Evolutionary conservation across 2,329 filamentous ascomycete species (phyloP), one percentile per base, ranked within the genome.

Genomic region (Fusarium veterinarium): DNA sequence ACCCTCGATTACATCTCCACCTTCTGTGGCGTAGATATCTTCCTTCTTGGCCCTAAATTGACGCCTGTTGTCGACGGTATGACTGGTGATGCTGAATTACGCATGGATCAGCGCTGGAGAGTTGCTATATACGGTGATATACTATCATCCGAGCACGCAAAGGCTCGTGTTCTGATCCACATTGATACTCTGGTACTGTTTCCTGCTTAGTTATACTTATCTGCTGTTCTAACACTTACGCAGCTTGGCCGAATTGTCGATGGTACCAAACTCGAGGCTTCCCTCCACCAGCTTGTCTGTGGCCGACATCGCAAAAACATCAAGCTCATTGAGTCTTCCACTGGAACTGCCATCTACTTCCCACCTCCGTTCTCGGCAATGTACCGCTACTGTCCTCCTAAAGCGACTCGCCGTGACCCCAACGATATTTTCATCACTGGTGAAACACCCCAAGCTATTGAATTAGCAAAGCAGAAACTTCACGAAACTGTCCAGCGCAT

Each of bases 271-370:
- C 87, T 97, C 66, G 95, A 98, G 76, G 85, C 95, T 55, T 93
- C 94, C 31, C 89, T 97, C 80, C 96, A 99, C 81, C 96, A 95
- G 64, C 88, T 98, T 61, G 91, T 98, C 55, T 98, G 95, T 81
- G 96, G 96, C 53, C 93, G 96, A 53, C 95, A 95, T 76, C 90
- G 96, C 76, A 97, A 97, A 86, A 98, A 98, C 81, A 97, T 99
- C 85, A 98, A 98, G 85, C 86, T 96, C 77, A 98, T 99, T 79
- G 96, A 99, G 83, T 97, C 96, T 19, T 91, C 93, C 33, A 98
- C 96, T 19, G 94, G 95, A 77, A 98, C 96, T 13, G 95, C 96
- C 72, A 98, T 99, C 77, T 99, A 99, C 84, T 98, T 99, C 80
- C 96, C 96, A 33, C 95, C 95, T 12, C 93, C 95, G 2, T 98